Evolutionary conservation across 176 grass and related monocot species (phyloP).

Genomic region (Eragrostis nindensis): DNA sequence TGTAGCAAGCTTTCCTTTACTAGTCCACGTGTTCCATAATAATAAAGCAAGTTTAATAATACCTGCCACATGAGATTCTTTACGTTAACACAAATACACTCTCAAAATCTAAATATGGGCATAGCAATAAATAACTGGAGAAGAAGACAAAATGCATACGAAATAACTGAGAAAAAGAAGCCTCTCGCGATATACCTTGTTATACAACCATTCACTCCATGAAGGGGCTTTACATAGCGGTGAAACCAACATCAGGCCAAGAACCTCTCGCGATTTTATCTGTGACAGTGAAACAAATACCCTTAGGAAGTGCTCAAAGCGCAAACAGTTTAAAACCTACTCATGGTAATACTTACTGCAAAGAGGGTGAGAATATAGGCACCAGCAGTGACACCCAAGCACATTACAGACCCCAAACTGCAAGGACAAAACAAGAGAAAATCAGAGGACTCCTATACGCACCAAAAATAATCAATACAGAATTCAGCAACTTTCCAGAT

Average conservation of each 20-base stretch:
- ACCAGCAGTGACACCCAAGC: conserved; percentile 93
- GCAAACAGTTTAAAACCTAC: conserved; percentile 11
- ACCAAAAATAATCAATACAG: background rate
- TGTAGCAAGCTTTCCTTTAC: conserved; percentile 92
- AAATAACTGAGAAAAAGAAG: conserved; percentile 22
- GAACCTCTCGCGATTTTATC: conserved; percentile 81
- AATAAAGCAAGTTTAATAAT: conserved; percentile 88
- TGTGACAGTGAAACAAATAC: conserved; percentile 40
- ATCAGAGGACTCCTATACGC: conserved; percentile 23
- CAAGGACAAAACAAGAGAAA: conserved; percentile 30
- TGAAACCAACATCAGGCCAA: conserved; percentile 90
- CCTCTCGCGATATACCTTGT: conserved; percentile 48
- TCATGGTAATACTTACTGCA: conserved; percentile 57
- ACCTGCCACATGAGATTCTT: conserved; percentile 46
- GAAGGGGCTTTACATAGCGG: conserved; percentile 97
- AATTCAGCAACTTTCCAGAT: conserved; percentile 12
- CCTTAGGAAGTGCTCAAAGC: conserved; percentile 7
- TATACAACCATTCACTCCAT: conserved; percentile 97
- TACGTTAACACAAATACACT: conserved; percentile 33
- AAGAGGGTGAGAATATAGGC: conserved; percentile 94
- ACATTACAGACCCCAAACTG: conserved; percentile 93
- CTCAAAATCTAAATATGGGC: background rate
- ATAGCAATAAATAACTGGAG: background rate
- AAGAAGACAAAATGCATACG: background rate
- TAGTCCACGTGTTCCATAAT: conserved; percentile 85